A percentile compares a stretch with the other conserved stretches of the same genome.
phyloP scores from a whole-genome alignment of 495 filamentous ascomycete species.

The Xylaria flabelliformis region DNA sequence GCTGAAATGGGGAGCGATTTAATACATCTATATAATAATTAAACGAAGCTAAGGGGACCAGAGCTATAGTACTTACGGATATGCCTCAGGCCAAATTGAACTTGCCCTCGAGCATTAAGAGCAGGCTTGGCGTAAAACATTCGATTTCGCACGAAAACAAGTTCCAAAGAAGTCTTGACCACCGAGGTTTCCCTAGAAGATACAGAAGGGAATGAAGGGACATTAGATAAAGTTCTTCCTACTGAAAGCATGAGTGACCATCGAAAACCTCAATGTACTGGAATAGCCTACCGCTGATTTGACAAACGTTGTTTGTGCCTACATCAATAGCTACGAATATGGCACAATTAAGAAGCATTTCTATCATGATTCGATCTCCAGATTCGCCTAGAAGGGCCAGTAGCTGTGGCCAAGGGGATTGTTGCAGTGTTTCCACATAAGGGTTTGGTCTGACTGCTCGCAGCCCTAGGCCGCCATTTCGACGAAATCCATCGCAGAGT shows the following conservation, averaged over 20 bases:
- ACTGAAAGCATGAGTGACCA: neutral
- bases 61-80: constrained; percentile 67
- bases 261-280: neutral
- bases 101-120: constrained; percentile 68
- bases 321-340: constrained; percentile 72
- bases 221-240: constrained; percentile 45
- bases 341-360: constrained; percentile 77
- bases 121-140: constrained; percentile 84
- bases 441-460: constrained; percentile 67
- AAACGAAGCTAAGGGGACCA: constrained; percentile 6
- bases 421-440: constrained; percentile 73
- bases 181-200: constrained; percentile 26
- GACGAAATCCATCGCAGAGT: constrained; percentile 77
- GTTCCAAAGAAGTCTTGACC: constrained; percentile 59
- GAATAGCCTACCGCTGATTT: constrained; percentile 73
- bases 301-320: constrained; percentile 67
- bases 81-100: constrained; percentile 76
- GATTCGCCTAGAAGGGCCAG: constrained; percentile 73
- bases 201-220: constrained; percentile 37
- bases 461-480: constrained; percentile 52
- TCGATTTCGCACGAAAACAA: constrained; percentile 79
- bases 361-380: constrained; percentile 83
- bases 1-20: constrained; percentile 69
- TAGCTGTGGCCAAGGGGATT: constrained; percentile 72
- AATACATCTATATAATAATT: constrained; percentile 71